phyloP scores from a whole-genome alignment of 108 stramenopile species.

The Bacterosira constricta region DNA sequence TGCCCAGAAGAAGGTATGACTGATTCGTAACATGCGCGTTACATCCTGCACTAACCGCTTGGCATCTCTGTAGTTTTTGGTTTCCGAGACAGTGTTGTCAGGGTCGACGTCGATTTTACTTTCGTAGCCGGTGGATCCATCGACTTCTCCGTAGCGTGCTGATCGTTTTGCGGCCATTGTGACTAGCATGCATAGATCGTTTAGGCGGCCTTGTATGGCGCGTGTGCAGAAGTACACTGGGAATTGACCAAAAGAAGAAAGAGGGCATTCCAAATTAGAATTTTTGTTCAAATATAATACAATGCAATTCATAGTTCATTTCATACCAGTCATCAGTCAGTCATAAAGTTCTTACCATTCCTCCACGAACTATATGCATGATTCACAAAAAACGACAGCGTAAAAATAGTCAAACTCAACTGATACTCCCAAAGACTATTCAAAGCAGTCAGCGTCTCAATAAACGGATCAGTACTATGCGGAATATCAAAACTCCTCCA shows the following conservation, averaged over 20 bases:
- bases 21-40: constrained; percentile 50
- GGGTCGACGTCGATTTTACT: neutral
- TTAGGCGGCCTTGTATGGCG: constrained; percentile 65
- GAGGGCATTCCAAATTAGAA: no score
- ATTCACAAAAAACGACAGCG: constrained; percentile 57
- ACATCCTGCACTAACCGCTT: constrained; percentile 47
- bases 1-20: constrained; percentile 72
- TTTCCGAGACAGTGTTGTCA: neutral
- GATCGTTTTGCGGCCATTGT: constrained; percentile 48
- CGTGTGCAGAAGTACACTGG: constrained; percentile 51
- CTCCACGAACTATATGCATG: constrained; percentile 61
- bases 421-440: constrained; percentile 67
- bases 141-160: constrained; percentile 18
- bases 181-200: constrained; percentile 64
- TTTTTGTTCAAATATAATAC: no score
- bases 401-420: constrained; percentile 53
- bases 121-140: constrained; percentile 30
- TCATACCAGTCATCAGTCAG: no score
- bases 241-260: neutral
- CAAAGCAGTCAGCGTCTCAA: constrained; percentile 44
- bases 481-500: constrained; percentile 55
- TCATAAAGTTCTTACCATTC: neutral
- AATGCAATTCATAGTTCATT: no score
- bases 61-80: constrained; percentile 41
- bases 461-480: constrained; percentile 44